Base-by-base conservation (phyloP, 1,139 yeast species). In the Yamadazyma mexicana region DNA sequence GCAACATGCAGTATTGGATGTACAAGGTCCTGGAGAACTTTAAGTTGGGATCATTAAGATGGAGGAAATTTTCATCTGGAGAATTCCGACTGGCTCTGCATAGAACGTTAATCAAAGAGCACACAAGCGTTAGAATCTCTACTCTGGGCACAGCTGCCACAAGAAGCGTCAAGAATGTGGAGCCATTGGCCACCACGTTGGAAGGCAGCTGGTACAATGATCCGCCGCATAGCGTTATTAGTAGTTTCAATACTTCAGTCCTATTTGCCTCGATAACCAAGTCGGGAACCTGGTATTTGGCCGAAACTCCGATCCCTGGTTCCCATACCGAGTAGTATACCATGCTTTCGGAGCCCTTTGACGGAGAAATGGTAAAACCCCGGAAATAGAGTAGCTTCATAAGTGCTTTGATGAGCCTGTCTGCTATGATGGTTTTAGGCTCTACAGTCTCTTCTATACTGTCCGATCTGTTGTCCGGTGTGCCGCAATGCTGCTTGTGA, bases 81-180 rank as follows among this genome's bases (percentile, higher is more conserved):
- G 55, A 42, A 4, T 47, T 30, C 36, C 64, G 47, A 2, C 65
- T 56, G 5, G 66, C 52, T 11, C 81, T 60, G 47, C 81, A 76
- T 8, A 75, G 60, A 5, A 79, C 59, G 56, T 89, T 91, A 12
- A 86, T 54, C 24, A 88, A 63, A 1, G 96, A 87, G 47, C 89
- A 81, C 5, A 85, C 72, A 28, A 88, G 59, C 0, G 83, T 75
- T 40, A 72, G 63, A 34, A 66, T 59, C 46, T 69, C 79, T 37
- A 65, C 62, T 54, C 70, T 75, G 16, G 79, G 83, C 37, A 69
- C 63, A 6, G 65, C 55, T 1, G 83, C 59, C 3, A 83, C 87
- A 39, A 85, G 59, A 17, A 77, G 66, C 0, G 87, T 74, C 34
- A 83, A 56, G 56, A 79, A 86, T 35, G 70, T 66, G 17, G 83